Conservation (phyloP, 176 grass and related monocot genomes). For the Oryza punctata region DNA sequence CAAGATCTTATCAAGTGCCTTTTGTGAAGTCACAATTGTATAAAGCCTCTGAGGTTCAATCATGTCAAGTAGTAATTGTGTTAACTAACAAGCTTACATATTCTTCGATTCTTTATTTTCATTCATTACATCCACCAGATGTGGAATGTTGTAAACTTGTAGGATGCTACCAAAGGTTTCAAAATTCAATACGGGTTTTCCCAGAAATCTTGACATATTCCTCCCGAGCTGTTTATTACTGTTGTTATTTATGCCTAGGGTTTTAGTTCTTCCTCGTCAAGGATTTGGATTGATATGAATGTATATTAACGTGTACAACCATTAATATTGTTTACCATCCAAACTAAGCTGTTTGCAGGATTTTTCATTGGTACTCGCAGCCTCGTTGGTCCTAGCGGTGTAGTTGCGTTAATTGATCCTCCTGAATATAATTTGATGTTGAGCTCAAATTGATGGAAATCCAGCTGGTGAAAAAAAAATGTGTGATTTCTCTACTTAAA, state of each 20-base stretch:
- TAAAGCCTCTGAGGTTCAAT: not conserved
- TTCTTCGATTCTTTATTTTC: slow-evolving; percentile 36
- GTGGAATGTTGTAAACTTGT: not conserved
- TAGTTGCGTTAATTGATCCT: too few species aligned
- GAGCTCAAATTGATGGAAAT: too few species aligned
- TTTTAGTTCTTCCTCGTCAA: not conserved
- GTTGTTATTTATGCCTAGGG: too few species aligned
- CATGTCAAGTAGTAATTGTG: not conserved
- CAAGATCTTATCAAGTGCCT: not conserved
- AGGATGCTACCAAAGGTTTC: not conserved
- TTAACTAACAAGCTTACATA: slow-evolving; percentile 33
- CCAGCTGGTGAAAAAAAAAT: too few species aligned
- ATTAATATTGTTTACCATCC: not conserved
- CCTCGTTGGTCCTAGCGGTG: too few species aligned
- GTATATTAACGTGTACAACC: not conserved
- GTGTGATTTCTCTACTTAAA: too few species aligned
- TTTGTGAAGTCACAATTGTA: slow-evolving; percentile 10
- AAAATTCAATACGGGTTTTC: not conserved
- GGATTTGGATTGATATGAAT: not conserved
- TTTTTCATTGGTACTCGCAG: too few species aligned
- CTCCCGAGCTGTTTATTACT: too few species aligned
- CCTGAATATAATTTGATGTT: too few species aligned
- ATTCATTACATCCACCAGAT: slow-evolving; percentile 27
- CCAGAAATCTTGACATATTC: not conserved
- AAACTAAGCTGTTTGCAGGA: not conserved